Percentiles rank a stretch among this genome's conserved stretches.
Conservation (phyloP, 257 asterid genomes). For the Petrea volubilis region DNA sequence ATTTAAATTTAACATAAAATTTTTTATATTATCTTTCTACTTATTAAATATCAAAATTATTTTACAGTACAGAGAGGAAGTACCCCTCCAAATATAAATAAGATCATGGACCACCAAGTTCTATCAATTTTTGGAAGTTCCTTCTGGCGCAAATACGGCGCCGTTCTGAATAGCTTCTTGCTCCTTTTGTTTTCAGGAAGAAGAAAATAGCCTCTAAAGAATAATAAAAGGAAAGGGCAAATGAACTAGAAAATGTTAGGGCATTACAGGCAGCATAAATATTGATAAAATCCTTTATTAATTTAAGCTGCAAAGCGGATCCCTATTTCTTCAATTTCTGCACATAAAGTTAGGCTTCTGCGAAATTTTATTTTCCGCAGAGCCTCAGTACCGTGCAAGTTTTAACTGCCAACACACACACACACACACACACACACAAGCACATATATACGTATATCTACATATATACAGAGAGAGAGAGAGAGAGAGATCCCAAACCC, state of each 20-base stretch:
- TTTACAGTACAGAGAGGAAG: too few species aligned
- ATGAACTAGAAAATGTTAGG: constrained; percentile 24
- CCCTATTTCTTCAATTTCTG: constrained; percentile 33
- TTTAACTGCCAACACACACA: background rate
- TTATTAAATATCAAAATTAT: too few species aligned
- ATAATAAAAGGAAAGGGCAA: background rate
- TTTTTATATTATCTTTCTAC: too few species aligned
- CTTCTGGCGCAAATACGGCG: too few species aligned
- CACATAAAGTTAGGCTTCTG: constrained; percentile 36
- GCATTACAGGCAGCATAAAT: constrained; percentile 55
- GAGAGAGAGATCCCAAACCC: too few species aligned
- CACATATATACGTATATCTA: too few species aligned
- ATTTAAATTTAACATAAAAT: too few species aligned
- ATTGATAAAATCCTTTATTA: background rate
- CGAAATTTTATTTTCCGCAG: constrained; percentile 22
- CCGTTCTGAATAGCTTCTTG: background rate
- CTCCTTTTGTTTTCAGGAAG: background rate
- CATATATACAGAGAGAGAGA: too few species aligned
- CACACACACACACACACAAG: background rate
- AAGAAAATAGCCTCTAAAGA: background rate
- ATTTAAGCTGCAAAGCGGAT: constrained; percentile 55
- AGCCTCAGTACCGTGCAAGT: constrained; percentile 47
- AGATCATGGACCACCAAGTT: too few species aligned
- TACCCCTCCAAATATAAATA: too few species aligned
- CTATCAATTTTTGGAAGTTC: too few species aligned